Evolutionary conservation across 1,284 basidiomycete genomes (phyloP), one percentile per base, ranked within the genome.

Genomic region (Ceratobasidium papillatum): DNA sequence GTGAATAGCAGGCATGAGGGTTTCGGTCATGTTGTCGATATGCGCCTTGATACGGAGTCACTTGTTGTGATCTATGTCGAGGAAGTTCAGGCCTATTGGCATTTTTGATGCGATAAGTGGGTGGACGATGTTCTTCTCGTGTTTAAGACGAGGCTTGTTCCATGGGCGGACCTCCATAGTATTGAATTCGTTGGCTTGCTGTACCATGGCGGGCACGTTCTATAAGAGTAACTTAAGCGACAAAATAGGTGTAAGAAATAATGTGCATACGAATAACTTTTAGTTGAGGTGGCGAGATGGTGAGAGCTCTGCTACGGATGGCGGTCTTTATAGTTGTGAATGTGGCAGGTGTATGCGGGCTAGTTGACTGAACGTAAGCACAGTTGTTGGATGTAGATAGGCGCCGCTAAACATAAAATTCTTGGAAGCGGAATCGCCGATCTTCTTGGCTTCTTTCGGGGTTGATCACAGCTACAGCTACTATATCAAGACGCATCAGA

Each of bases 81-180:
- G 68, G 30, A 2, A 56, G 59, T 56, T 72, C 43, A 76, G 58
- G 14, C 76, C 76, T 17, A 69, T 27, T 36, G 65, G 54, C 9
- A 43, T 49, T 43, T 0, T 38, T 5, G 34, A 64, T 25, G 22
- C 36, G 59, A 38, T 22, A 52, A 59, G 12, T n/a, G 25, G 43
- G 68, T 64, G 49, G 12, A 22, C 17, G 47, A 75, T 52, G n/a
- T 36, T 17, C 34, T 56, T 69, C 25, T 54, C 34, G 2, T 74
- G 61, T 19, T 58, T 36, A 1, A 25, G 25, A 38, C 54, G 34
- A 43, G 76, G 74, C 32, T 68, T 45, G 43, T 58, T 30, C 68
- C 68, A 51, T 19, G 58, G 41, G 34, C 65, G 76, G 17, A 75
- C 68, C 5, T 75, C 47, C 49, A 43, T 65, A 32, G 62, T 75